Evolutionary conservation across 345 rosid genomes (phyloP).

Genomic region (Lumnitzera racemosa): DNA sequence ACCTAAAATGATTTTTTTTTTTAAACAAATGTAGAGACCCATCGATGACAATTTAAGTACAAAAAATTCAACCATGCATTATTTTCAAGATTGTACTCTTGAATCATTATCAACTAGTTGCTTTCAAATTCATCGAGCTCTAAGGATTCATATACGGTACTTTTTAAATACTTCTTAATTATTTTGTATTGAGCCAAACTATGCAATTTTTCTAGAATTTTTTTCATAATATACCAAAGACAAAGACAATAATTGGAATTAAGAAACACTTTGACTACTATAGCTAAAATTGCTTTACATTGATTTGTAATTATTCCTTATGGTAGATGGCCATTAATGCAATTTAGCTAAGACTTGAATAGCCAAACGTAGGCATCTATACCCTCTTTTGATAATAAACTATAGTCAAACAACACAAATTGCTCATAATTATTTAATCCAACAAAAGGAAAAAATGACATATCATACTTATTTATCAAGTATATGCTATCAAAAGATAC

Average conservation of each 20-base stretch:
- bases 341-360: conserved; percentile 52
- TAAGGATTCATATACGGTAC: conserved; percentile 16
- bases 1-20: conserved; percentile 39
- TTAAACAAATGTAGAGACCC: conserved; percentile 43
- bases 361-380: conserved; percentile 42
- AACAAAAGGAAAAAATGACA: conserved; percentile 34
- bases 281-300: conserved; percentile 26
- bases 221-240: conserved; percentile 27
- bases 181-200: conserved; percentile 26
- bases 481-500: conserved; percentile 38
- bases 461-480: conserved; percentile 29
- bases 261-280: conserved; percentile 44
- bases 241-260: conserved; percentile 40
- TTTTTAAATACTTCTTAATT: conserved; percentile 21
- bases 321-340: conserved; percentile 46
- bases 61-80: conserved; percentile 36
- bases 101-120: conserved; percentile 40
- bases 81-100: conserved; percentile 26
- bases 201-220: conserved; percentile 29
- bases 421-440: conserved; percentile 58
- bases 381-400: conserved; percentile 37
- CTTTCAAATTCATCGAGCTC: conserved; percentile 42
- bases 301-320: conserved; percentile 36
- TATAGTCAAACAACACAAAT: conserved; percentile 37
- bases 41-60: conserved; percentile 32